A percentile compares a stretch with the other conserved stretches of the same genome.
Evolutionary conservation across 768 basidiomycete genomes (phyloP).

Genomic region (Agrocybe chaxingu): DNA sequence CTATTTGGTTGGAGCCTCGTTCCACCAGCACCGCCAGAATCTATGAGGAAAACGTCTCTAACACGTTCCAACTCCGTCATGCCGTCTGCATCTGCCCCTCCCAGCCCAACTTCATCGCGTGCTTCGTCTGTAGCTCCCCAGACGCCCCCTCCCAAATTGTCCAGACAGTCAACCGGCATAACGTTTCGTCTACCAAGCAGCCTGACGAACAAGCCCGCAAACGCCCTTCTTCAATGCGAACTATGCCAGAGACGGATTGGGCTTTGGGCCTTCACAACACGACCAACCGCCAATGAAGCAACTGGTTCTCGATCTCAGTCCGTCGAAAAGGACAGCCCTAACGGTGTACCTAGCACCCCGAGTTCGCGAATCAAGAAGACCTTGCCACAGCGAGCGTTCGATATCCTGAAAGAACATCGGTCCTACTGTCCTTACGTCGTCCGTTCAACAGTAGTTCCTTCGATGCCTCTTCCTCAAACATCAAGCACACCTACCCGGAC

Average conservation of each 20-base stretch:
- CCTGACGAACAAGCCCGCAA: conserved; percentile 34
- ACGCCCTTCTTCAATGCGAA: conserved; percentile 57
- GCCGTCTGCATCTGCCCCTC: conserved; percentile 20
- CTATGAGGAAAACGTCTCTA: conserved; percentile 24
- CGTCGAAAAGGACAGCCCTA: background rate
- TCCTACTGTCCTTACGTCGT: conserved; percentile 86
- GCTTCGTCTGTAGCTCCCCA: conserved; percentile 29
- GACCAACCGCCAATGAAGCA: conserved; percentile 10
- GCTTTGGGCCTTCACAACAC: conserved; percentile 66
- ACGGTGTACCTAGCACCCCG: conserved; percentile 15
- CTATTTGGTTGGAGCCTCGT: conserved; percentile 52
- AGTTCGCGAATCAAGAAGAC: conserved; percentile 24
- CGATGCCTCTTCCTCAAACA: conserved; percentile 38
- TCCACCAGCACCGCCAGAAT: conserved; percentile 29
- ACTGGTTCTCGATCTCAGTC: background rate
- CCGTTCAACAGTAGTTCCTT: conserved; percentile 62
- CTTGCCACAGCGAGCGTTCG: conserved; percentile 51
- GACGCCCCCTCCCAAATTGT: conserved; percentile 10
- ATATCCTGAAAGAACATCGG: conserved; percentile 77
- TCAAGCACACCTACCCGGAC: conserved; percentile 15
- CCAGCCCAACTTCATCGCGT: conserved; percentile 31
- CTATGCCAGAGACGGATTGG: conserved; percentile 80
- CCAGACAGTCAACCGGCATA: conserved; percentile 13
- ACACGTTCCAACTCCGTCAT: conserved; percentile 29
- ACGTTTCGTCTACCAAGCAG: conserved; percentile 25